phyloP scores from a whole-genome alignment of 345 rosid genomes.

The Citrus trifoliata region DNA sequence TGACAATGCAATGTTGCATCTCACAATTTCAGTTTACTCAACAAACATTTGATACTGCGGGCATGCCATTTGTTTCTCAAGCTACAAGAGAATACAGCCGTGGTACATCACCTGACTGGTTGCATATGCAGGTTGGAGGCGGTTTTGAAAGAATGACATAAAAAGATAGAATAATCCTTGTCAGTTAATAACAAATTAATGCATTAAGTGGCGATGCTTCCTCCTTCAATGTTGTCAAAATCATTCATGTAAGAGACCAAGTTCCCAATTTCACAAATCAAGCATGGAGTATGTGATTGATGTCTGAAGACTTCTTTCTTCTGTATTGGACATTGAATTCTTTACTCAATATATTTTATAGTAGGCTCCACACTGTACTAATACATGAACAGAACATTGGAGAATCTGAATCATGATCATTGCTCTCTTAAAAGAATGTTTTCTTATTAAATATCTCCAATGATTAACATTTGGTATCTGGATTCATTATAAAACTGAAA shows the following conservation, averaged over 20 bases:
- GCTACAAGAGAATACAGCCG: conserved; percentile 56
- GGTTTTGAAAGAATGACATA: conserved; percentile 60
- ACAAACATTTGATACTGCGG: conserved; percentile 53
- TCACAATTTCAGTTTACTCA: conserved; percentile 73
- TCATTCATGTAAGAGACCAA: conserved; percentile 24
- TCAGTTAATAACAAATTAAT: conserved; percentile 27
- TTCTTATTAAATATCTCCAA: conserved; percentile 20
- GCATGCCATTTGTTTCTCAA: conserved; percentile 61
- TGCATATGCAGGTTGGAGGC: conserved; percentile 85
- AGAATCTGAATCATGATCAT: neutral
- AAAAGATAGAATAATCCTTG: conserved; percentile 12
- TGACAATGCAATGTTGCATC: conserved; percentile 7
- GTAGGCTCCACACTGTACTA: conserved; percentile 27
- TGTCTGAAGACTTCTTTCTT: conserved; percentile 18
- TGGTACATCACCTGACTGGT: conserved; percentile 79
- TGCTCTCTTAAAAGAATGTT: conserved; percentile 22
- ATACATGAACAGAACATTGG: conserved; percentile 12
- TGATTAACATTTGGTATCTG: conserved; percentile 10
- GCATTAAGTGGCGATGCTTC: conserved; percentile 21
- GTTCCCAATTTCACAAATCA: conserved; percentile 28
- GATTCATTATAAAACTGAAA: conserved; percentile 18
- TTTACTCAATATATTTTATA: conserved; percentile 14
- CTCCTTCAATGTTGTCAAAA: conserved; percentile 18
- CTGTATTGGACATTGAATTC: conserved; percentile 29
- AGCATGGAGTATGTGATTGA: conserved; percentile 23